Base-by-base conservation (phyloP, 1,284 basidiomycete species). In the Fomitopsis palustris region DNA sequence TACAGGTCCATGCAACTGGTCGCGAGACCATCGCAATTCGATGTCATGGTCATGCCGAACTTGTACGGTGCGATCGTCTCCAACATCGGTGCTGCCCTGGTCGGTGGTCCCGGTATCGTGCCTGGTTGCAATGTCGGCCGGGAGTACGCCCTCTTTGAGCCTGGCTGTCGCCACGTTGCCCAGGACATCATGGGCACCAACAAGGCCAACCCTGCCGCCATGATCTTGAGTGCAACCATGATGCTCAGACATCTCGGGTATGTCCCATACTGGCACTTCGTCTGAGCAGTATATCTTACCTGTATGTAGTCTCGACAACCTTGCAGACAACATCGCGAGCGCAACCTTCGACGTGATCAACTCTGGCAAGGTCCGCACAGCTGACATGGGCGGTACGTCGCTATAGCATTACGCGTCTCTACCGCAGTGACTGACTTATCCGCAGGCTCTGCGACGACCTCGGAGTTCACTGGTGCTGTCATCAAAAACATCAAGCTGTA, bases 21-120 rank as follows among this genome's bases (percentile, higher is more conserved):
- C 63, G 92, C 94, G 49, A 92, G 89, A 69, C 96, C 96, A 31
- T 83, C 85, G 69, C 97, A 99, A 76, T 99, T 98, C 71, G 96
- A 98, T 73, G 96, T 98, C 62, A 97, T 99, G 95, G 96, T 98
- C 72, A 97, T 97, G 95, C 95, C 93, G 59, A 96, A 96, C 74
- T 73, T 92, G 72, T 98, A 98, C 78, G 96, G 96, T 63, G 96
- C 95, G 71, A 98, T 99, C 68, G 93, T 97, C 62, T 95, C 93
- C 65, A 98, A 99, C 83, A 98, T 99, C 63, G 96, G 96, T 69
- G 96, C 97, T 63, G 97, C 96, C 27, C 90, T 99, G 33, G 96
- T 99, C 62, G 96, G 96, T 74, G 96, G 96, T 55, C 96, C 97
- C 45, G 96, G 96, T 74, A 90, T 97, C 68, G 96, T 99, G 27